Evolutionary conservation across 805 yeast genomes (phyloP), one percentile per base, ranked within the genome.

Genomic region (Candida ascalaphidarum): DNA sequence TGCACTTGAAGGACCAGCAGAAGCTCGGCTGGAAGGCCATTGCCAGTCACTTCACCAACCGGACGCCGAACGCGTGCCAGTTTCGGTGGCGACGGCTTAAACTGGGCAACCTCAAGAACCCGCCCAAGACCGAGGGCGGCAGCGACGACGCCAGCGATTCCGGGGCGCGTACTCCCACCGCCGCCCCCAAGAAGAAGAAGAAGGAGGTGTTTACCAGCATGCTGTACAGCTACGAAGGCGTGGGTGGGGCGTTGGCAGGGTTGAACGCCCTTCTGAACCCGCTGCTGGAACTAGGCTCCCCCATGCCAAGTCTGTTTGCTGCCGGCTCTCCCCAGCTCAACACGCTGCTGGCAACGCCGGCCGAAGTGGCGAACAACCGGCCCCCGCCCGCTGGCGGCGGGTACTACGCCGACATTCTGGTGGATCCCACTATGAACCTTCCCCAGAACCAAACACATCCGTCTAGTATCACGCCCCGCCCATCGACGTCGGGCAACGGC

Each of bases 51-150:
- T 63, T 63, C 46, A 51, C 43, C 30, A 62, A 63, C 44, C 41
- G 69, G 35, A 63, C 69, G 10, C 69, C 69, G 30, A 63, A 62
- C 36, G 69, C 69, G 12, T 62, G 69, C 37, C 69, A 62, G 41
- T 62, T 62, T 34, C 50, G 69, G 33, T 63, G 69, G 69, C 52
- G 69, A 40, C 41, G 69, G 16, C 51, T 63, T 38, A 63, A 63
- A 42, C 48, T 55, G 22, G 69, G 69, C 3, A 63, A 58, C 40
- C 46, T 58, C 34, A 58, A 58, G 38, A 57, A 58, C 31, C 68
- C 69, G 9, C 68, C 69, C 9, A 62, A 61, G 29, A 46, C 57
- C 15, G 57, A 62, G 10, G 44, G 51, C n/a, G 47, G 18, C 7
- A n/a, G n/a, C n/a, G n/a, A n/a, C n/a, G n/a, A n/a, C n/a, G n/a